Percentiles rank a stretch among this genome's conserved stretches.
These are phyloP conservation scores for Marchantia polymorpha DNA, from an alignment of 225 moss, liverwort and hornwort genomes.

Conservation along the genomic window DNA sequence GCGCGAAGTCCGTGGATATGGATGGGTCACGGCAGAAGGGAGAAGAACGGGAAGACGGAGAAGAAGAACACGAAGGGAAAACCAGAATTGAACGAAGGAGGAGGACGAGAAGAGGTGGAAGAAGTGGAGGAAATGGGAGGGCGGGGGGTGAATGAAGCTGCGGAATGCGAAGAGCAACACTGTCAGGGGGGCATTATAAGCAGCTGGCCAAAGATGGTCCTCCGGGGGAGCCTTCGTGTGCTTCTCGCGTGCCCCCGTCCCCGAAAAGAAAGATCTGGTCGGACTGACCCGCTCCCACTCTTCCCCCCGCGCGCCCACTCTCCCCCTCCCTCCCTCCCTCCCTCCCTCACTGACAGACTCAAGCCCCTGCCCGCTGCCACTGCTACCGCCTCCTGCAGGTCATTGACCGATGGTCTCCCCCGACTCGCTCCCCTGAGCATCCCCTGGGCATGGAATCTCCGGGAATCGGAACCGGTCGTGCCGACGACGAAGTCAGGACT, in stretches of 20 bases:
- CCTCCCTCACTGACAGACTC: no score
- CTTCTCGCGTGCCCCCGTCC: not conserved
- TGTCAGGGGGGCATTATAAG: not conserved
- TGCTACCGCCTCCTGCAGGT: no score
- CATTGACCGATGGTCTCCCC: no score
- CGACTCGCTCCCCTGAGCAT: no score
- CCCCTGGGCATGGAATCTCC: no score
- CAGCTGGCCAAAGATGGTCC: not conserved
- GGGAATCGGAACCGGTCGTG: no score
- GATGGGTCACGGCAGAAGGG: not conserved
- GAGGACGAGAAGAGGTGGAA: not conserved
- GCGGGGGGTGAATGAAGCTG: not conserved
- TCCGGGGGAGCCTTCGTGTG: not conserved
- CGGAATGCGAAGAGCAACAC: not conserved
- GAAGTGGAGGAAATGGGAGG: not conserved
- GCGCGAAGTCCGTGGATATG: not conserved
- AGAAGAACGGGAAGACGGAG: not conserved
- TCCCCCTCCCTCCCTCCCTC: no score
- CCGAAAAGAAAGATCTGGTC: conserved; percentile 7
- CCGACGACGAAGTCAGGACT: no score
- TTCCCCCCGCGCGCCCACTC: no score
- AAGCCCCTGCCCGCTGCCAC: no score
- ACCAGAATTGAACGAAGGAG: not conserved
- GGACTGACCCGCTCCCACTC: not conserved
- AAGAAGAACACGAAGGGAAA: no score